Evolutionary conservation across 768 basidiomycete genomes (phyloP), one percentile per base, ranked within the genome.

Genomic region (Lactarius pseudohatsudake): DNA sequence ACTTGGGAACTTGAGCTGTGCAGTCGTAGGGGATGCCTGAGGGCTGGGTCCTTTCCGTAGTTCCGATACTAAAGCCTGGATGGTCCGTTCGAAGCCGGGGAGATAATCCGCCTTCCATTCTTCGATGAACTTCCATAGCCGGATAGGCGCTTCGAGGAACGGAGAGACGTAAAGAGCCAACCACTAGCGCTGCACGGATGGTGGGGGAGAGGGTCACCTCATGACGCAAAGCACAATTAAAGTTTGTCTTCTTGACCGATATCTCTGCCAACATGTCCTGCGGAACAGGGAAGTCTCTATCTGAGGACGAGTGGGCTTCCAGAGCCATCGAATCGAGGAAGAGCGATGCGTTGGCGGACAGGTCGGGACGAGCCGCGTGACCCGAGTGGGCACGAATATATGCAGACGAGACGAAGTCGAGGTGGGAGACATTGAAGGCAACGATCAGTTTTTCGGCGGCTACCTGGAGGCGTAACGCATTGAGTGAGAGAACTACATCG

Each of bases 61-160:
- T 72, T 93, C 92, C 4, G 85, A 81, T 18, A 93, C 75, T 45
- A 93, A 77, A 3, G 82, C 83, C 65, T 86, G 84, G 36, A 90
- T 73, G 32, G 88, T 86, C 16, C 84, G 81, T 71, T 93, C 87
- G 45, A 93, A 82, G 5, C 82, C 88, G 20, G 92, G 88, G 36
- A 94, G 79, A 71, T 89, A 93, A 70, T 92, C 89, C 5, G 84
- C 84, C 71, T 85, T 80, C 94, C 94, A 95, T 72, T 92, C 89
- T 71, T 92, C 89, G 30, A 89, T 75, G 72, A 93, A 94, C 43
- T 82, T 85, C 74, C 91, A 91, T 4, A 92, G 79, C 18, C 88
- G 85, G 36, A 94, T 80, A n/a, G 34, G 89, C 92, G 70, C 92
- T 94, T 30, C 92, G 88, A 4, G 92, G 92, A 28, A 94, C 86